Evolutionary conservation across 2,329 filamentous ascomycete species (phyloP).

Genomic region (Fusarium sp.): DNA sequence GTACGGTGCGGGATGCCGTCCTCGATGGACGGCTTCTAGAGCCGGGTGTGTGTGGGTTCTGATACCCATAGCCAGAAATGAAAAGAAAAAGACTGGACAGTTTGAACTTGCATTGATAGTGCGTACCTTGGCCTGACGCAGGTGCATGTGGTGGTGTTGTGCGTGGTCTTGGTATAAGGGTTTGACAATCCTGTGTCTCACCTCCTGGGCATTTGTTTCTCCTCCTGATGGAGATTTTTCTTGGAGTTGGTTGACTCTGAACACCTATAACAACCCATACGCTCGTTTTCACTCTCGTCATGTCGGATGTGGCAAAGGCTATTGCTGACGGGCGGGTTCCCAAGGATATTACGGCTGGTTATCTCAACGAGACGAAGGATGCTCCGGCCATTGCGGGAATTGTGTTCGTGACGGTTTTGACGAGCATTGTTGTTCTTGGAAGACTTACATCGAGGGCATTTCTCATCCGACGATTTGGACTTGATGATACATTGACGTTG

Average conservation of each 20-base stretch:
- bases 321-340: slow-evolving; percentile 53
- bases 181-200: background rate
- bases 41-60: background rate
- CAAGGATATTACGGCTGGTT: slow-evolving; percentile 48
- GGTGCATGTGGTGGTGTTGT: background rate
- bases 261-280: background rate
- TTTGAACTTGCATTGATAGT: slow-evolving; percentile 1
- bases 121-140: background rate
- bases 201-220: background rate
- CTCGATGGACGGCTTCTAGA: background rate
- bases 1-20: background rate
- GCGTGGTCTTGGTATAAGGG: slow-evolving; percentile 26
- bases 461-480: slow-evolving; percentile 52
- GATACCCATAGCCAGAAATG: background rate
- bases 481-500: slow-evolving; percentile 55
- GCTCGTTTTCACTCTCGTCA: slow-evolving; percentile 3
- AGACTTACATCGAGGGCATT: slow-evolving; percentile 52
- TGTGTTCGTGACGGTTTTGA: slow-evolving; percentile 52
- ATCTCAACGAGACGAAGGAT: slow-evolving; percentile 54
- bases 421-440: slow-evolving; percentile 50
- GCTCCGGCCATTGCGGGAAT: slow-evolving; percentile 54
- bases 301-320: slow-evolving; percentile 47
- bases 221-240: background rate
- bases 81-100: background rate
- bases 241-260: slow-evolving; percentile 14